Percentiles rank a stretch among this genome's conserved stretches.
phyloP scores from a whole-genome alignment of 495 filamentous ascomycete genomes.

The Tetracladium setigerum region DNA sequence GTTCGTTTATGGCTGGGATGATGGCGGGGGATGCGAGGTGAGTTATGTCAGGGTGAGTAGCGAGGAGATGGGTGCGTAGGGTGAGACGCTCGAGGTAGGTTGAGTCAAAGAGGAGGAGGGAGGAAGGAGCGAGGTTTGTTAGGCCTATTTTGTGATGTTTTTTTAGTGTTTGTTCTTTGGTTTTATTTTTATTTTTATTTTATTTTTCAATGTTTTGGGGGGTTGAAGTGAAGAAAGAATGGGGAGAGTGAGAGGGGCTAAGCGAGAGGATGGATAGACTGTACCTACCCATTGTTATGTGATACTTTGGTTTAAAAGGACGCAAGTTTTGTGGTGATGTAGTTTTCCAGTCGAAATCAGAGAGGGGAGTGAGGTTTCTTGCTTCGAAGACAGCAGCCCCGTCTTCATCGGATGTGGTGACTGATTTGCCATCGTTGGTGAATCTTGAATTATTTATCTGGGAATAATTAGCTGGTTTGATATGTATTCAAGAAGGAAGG shows the following conservation, averaged over 20 bases:
- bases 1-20: constrained; percentile 47
- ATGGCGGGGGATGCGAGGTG: constrained; percentile 36
- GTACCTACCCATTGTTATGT: constrained; percentile 62
- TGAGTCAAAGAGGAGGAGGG: constrained; percentile 59
- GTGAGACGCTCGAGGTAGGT: constrained; percentile 51
- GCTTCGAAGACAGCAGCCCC: too few relatives aligned
- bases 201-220: too few relatives aligned
- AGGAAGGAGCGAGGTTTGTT: constrained; percentile 42
- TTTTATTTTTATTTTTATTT: too few relatives aligned
- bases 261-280: neutral
- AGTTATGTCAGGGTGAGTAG: constrained; percentile 37
- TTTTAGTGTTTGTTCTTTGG: neutral
- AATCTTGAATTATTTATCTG: too few relatives aligned
- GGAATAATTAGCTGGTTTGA: too few relatives aligned
- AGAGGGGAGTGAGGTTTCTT: constrained; percentile 35
- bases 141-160: constrained; percentile 13
- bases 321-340: constrained; percentile 54
- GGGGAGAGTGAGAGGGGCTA: neutral
- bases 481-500: too few relatives aligned
- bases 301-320: constrained; percentile 64
- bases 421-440: too few relatives aligned
- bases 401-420: too few relatives aligned
- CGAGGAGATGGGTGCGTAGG: constrained; percentile 43
- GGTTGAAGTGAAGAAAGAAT: neutral
- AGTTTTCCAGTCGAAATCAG: constrained; percentile 50